These are phyloP conservation scores for Akebia trifoliata DNA, from an alignment of 164 flowering plant species.

Conservation along the genomic window DNA sequence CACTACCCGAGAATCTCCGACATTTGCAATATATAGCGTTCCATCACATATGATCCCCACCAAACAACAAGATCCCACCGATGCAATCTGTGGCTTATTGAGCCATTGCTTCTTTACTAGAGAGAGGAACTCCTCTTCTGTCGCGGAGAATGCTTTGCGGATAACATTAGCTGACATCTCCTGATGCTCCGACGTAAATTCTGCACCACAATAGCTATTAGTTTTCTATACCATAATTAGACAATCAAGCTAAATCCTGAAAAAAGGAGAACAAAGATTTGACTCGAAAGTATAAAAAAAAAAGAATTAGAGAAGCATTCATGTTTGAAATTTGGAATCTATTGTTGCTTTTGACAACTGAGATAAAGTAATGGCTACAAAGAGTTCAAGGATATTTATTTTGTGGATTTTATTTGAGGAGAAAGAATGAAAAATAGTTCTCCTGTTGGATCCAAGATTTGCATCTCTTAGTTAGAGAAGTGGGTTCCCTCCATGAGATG, in stretches of 20 bases:
- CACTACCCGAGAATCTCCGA: constrained; percentile 88
- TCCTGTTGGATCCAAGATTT: constrained; percentile 1
- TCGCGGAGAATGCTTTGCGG: constrained; percentile 57
- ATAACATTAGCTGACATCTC: constrained; percentile 71
- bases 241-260: not conserved
- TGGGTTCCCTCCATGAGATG: not conserved
- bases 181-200: constrained; percentile 49
- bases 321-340: too few relatives aligned
- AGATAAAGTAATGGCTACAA: not conserved
- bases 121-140: constrained; percentile 72
- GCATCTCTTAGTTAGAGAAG: not conserved
- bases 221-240: not conserved
- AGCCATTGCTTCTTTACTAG: constrained; percentile 62
- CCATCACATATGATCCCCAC: constrained; percentile 77
- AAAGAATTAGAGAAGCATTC: not conserved
- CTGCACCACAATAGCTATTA: constrained; percentile 49
- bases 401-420: too few relatives aligned
- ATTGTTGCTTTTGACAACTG: too few relatives aligned
- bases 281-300: not conserved
- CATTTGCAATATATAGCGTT: constrained; percentile 67
- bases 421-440: not conserved
- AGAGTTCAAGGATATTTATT: too few relatives aligned
- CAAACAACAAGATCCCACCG: constrained; percentile 93
- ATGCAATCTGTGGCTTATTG: constrained; percentile 67
- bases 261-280: not conserved